Evolutionary conservation across 2,329 filamentous ascomycete genomes (phyloP).

Genomic region (Graphilbum ipis-grandicollis): DNA sequence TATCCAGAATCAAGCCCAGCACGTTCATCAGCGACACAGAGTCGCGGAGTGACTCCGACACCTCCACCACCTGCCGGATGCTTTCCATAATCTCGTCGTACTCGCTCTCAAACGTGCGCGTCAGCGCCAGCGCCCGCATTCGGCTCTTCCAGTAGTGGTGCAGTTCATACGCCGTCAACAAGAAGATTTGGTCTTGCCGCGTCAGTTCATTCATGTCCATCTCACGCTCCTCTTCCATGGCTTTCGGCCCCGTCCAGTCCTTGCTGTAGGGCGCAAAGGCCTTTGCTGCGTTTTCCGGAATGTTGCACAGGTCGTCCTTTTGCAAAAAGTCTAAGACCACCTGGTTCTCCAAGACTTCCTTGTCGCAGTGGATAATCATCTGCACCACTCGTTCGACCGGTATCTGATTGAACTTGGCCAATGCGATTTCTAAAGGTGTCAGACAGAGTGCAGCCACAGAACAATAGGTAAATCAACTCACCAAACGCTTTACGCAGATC

Average conservation of each 20-base stretch:
- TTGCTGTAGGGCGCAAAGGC: constrained; percentile 89
- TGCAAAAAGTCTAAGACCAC: constrained; percentile 96
- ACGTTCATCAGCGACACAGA: constrained; percentile 93
- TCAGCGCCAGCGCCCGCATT: constrained; percentile 79
- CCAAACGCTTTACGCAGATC: constrained; percentile 79
- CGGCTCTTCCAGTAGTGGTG: constrained; percentile 98
- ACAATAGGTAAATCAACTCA: constrained; percentile 24
- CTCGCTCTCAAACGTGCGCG: constrained; percentile 66
- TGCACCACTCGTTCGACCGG: constrained; percentile 72
- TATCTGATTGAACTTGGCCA: constrained; percentile 80
- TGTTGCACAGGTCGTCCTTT: constrained; percentile 79
- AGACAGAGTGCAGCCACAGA: no score
- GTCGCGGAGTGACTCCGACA: constrained; percentile 78
- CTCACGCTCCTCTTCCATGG: constrained; percentile 60
- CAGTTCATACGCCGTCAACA: constrained; percentile 83
- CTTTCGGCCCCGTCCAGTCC: constrained; percentile 86
- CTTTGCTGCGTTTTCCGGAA: constrained; percentile 80
- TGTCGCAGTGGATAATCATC: constrained; percentile 92
- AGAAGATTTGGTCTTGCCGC: constrained; percentile 85
- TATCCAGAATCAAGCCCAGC: constrained; percentile 85
- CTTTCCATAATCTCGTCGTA: constrained; percentile 84
- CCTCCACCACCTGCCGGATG: constrained; percentile 67
- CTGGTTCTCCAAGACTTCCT: constrained; percentile 68
- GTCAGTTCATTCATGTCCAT: constrained; percentile 78
- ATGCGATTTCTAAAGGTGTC: constrained; percentile 81